These are phyloP conservation scores for Naganishia sp. DNA, from an alignment of 1,284 basidiomycete genomes.

Conservation along the genomic window DNA sequence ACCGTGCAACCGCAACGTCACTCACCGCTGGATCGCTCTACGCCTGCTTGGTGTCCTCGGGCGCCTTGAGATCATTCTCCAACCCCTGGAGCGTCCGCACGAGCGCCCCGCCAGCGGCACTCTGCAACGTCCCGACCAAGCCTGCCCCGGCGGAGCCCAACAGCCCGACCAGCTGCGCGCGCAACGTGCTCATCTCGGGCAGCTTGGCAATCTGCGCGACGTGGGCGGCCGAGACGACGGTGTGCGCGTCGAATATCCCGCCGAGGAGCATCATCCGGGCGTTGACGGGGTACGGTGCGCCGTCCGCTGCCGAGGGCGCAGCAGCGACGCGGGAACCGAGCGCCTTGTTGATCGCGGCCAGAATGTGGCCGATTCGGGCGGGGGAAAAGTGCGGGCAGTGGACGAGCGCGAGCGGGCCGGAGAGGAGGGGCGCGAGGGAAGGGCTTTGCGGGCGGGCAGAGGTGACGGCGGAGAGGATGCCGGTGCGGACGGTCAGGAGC, in stretches of 20 bases:
- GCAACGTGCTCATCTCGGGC: slow-evolving; percentile 51
- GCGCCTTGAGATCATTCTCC: slow-evolving; percentile 47
- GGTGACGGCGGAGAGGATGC: slow-evolving; percentile 45
- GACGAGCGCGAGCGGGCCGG: slow-evolving; percentile 49
- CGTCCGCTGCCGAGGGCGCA: slow-evolving; percentile 2
- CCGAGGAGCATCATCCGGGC: slow-evolving; percentile 50
- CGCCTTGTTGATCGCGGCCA: slow-evolving; percentile 44
- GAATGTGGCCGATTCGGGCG: slow-evolving; percentile 46
- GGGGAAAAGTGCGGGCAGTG: slow-evolving; percentile 52
- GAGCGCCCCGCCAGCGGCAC: slow-evolving; percentile 50
- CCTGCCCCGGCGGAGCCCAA: slow-evolving; percentile 47
- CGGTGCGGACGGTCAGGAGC: slow-evolving; percentile 51
- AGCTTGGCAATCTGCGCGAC: slow-evolving; percentile 43
- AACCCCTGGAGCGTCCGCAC: slow-evolving; percentile 53
- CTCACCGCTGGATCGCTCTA: background rate
- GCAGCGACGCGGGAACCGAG: slow-evolving; percentile 32
- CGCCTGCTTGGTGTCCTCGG: background rate
- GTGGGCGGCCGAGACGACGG: slow-evolving; percentile 38
- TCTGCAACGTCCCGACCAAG: slow-evolving; percentile 47
- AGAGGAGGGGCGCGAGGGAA: slow-evolving; percentile 39
- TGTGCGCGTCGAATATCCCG: slow-evolving; percentile 49
- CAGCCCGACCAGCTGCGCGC: slow-evolving; percentile 54
- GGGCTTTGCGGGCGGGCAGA: background rate
- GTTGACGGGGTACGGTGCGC: slow-evolving; percentile 15
- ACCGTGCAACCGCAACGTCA: background rate